Percentiles rank a stretch among this genome's conserved stretches.
Evolutionary conservation across 179 eudicot genomes (phyloP).

Genomic region (Patellifolia procumbens): DNA sequence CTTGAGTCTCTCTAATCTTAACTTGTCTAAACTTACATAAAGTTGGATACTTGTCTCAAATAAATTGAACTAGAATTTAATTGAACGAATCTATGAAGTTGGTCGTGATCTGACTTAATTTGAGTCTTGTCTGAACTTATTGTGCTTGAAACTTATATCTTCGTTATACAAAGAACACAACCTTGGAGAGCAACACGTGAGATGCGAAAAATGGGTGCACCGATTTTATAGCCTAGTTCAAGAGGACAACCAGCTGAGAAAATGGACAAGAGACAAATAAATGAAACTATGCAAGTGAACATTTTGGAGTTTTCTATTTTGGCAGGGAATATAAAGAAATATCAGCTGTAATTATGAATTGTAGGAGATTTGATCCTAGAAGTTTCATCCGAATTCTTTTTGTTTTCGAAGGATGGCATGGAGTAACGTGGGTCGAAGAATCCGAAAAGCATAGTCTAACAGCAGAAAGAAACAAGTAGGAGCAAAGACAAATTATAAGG

Average conservation of each 20-base stretch:
- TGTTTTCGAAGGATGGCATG: background rate
- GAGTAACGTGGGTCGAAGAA: background rate
- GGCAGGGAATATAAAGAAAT: background rate
- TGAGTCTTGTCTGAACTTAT: too few species aligned
- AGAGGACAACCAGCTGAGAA: background rate
- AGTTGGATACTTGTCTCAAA: too few species aligned
- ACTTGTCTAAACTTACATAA: background rate
- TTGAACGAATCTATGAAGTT: too few species aligned
- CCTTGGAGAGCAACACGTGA: background rate
- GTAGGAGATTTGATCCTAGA: background rate
- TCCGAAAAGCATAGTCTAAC: background rate
- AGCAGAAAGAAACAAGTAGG: slow-evolving; percentile 10
- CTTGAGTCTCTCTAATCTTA: background rate
- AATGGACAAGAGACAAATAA: background rate
- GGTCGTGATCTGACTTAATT: background rate
- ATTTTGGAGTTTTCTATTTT: background rate
- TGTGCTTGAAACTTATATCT: background rate
- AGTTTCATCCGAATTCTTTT: background rate
- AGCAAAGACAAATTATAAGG: slow-evolving; percentile 24
- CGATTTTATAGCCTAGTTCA: background rate
- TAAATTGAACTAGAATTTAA: too few species aligned
- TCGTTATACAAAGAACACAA: background rate
- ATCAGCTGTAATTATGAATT: background rate
- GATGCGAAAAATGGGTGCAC: slow-evolving; percentile 20
- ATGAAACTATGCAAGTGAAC: slow-evolving; percentile 21